Conservation (phyloP, 75 land plant genomes). For the Pinus albicaulis region DNA sequence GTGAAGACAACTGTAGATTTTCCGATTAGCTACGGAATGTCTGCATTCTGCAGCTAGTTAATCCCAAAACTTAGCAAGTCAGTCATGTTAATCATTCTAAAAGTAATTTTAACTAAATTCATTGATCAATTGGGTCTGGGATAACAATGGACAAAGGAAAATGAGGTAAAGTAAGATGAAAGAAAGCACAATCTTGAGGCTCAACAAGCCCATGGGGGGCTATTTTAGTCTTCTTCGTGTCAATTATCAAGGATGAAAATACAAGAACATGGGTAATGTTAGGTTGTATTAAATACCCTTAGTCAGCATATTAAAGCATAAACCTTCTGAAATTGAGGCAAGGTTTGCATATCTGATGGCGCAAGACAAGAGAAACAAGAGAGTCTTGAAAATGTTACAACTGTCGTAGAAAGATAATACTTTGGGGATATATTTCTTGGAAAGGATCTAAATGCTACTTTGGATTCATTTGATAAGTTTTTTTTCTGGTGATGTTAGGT, state of each 20-base stretch:
- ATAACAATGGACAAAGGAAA: too few species aligned
- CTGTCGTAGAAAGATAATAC: constrained; percentile 8
- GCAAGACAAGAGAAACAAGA: constrained; percentile 25
- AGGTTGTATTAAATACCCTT: constrained; percentile 52
- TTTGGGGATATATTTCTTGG: constrained; percentile 32
- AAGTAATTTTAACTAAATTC: too few species aligned
- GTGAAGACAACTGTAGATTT: too few species aligned
- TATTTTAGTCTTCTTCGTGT: too few species aligned
- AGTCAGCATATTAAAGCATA: constrained; percentile 60
- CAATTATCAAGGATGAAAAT: constrained; percentile 75
- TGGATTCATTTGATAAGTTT: constrained; percentile 97
- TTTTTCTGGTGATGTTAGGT: constrained; percentile 98
- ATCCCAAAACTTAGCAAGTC: too few species aligned
- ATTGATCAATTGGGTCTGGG: too few species aligned
- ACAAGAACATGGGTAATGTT: constrained; percentile 65
- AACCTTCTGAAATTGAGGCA: constrained; percentile 71
- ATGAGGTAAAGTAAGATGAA: too few species aligned
- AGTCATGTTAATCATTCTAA: too few species aligned
- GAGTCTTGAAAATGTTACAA: constrained; percentile 6
- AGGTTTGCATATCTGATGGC: constrained; percentile 51
- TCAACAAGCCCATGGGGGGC: too few species aligned
- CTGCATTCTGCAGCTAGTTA: too few species aligned
- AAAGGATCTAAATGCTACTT: constrained; percentile 75
- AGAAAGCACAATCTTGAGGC: too few species aligned
- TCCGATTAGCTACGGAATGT: too few species aligned